These are phyloP conservation scores for Neopestalotiopsis rosae DNA, from an alignment of 2,329 filamentous ascomycete species.

Conservation along the genomic window DNA sequence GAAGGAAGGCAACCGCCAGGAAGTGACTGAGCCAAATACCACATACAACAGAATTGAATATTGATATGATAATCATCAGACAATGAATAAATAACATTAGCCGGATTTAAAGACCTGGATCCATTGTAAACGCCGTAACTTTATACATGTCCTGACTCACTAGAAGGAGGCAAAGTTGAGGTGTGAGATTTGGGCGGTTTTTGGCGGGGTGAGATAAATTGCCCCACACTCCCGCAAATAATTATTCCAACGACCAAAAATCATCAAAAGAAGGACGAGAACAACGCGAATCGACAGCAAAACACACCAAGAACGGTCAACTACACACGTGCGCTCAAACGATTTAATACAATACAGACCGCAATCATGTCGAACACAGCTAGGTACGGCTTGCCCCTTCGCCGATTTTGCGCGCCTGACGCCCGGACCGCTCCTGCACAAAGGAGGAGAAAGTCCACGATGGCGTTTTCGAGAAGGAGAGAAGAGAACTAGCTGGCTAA, in stretches of 20 bases:
- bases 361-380: conserved; percentile 21
- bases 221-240: conserved; percentile 17
- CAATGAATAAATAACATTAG: background rate
- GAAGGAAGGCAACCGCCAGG: no score
- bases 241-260: conserved; percentile 16
- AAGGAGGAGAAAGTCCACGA: background rate
- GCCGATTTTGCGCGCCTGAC: background rate
- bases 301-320: background rate
- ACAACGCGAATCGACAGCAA: conserved; percentile 7
- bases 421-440: background rate
- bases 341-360: background rate
- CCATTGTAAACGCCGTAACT: background rate
- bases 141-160: conserved; percentile 3
- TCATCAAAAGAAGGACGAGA: background rate
- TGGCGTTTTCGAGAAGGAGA: background rate
- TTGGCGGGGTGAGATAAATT: conserved; percentile 10
- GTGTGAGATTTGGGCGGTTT: background rate
- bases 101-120: background rate
- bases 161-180: conserved; percentile 1
- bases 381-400: conserved; percentile 16
- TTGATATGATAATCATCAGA: no score
- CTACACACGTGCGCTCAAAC: background rate
- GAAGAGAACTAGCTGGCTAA: background rate
- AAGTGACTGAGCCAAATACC: background rate
- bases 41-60: no score